phyloP scores from a whole-genome alignment of 306 rosid genomes.

The Leucaena leucocephala region DNA sequence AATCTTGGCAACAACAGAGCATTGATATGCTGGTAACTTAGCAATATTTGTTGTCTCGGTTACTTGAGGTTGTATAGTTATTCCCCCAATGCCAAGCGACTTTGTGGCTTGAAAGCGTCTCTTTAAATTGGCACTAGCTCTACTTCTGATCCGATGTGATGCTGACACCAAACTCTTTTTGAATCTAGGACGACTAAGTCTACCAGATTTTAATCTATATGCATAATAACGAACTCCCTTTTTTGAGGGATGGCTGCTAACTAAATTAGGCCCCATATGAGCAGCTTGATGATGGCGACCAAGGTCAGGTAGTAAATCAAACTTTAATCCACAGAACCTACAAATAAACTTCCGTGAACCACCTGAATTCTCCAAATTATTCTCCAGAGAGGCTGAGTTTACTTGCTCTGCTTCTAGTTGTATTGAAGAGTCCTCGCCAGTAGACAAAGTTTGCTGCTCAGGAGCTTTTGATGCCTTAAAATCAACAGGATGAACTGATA shows the following conservation, averaged over 20 bases:
- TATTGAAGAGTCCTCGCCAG: constrained; percentile 56
- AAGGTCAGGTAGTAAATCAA: constrained; percentile 95
- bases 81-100: constrained; percentile 54
- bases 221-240: constrained; percentile 84
- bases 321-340: constrained; percentile 95
- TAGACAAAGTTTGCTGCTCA: constrained; percentile 52
- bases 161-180: constrained; percentile 78
- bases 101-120: constrained; percentile 74
- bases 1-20: constrained; percentile 81
- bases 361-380: constrained; percentile 58
- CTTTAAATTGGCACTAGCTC: constrained; percentile 74
- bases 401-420: constrained; percentile 60
- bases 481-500: constrained; percentile 68
- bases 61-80: constrained; percentile 46
- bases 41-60: constrained; percentile 59
- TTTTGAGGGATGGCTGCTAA: constrained; percentile 69
- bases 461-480: constrained; percentile 66
- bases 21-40: constrained; percentile 66
- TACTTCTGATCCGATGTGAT: constrained; percentile 78
- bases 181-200: constrained; percentile 85
- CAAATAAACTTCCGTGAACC: constrained; percentile 72
- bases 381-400: constrained; percentile 58
- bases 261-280: constrained; percentile 87
- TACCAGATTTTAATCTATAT: constrained; percentile 86
- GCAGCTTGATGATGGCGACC: constrained; percentile 99